Conservation (phyloP, 139 green algal species). For the Tetraselmis striata region DNA sequence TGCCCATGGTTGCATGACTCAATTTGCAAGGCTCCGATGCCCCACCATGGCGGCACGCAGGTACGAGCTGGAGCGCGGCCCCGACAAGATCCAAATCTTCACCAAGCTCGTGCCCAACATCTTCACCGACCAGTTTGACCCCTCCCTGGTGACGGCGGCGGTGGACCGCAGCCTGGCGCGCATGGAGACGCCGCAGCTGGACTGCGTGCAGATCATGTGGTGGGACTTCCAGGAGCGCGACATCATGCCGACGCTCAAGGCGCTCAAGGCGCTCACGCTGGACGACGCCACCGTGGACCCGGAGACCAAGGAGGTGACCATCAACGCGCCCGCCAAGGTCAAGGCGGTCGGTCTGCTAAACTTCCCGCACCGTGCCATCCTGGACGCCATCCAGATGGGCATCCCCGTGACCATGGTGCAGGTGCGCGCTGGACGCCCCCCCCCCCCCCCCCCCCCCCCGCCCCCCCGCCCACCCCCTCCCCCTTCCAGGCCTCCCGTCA, state of each 20-base stretch:
- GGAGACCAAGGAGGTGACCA: conserved; percentile 23
- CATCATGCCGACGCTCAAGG: conserved; percentile 21
- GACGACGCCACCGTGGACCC: conserved; percentile 30
- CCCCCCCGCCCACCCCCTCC: too few relatives aligned
- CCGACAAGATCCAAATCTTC: conserved; percentile 31
- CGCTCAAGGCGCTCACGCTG: conserved; percentile 24
- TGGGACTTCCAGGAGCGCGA: conserved; percentile 32
- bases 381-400: conserved; percentile 33
- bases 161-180: conserved; percentile 29
- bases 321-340: conserved; percentile 24
- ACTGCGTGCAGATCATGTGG: conserved; percentile 49
- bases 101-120: conserved; percentile 34
- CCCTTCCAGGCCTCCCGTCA: too few relatives aligned
- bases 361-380: conserved; percentile 28
- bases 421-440: too few relatives aligned
- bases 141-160: conserved; percentile 21
- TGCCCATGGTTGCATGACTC: too few relatives aligned
- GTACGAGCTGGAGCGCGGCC: conserved; percentile 40
- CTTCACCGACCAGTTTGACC: conserved; percentile 23
- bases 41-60: too few relatives aligned
- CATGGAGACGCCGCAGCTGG: conserved; percentile 28
- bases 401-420: conserved; percentile 33
- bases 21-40: too few relatives aligned
- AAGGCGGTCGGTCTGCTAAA: conserved; percentile 36
- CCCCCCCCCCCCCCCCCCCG: too few relatives aligned